Base-by-base conservation (phyloP, 805 yeast genomes). In the Yarrowia sp. region DNA sequence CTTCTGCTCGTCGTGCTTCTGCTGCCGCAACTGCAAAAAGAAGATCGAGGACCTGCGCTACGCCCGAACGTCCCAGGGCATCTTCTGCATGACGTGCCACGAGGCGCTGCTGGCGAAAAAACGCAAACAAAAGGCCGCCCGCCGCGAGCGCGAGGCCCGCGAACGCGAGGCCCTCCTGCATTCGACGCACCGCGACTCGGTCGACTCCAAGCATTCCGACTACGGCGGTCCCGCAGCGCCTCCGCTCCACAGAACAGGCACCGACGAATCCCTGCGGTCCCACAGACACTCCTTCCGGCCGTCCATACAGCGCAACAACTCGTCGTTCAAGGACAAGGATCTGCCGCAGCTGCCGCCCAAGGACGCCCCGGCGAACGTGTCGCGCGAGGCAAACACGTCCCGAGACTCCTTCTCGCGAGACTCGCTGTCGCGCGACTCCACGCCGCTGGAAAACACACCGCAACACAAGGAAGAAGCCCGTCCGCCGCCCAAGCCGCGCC, bases 71-170 rank as follows among this genome's bases (percentile, higher is more conserved):
- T 86, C 92, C 41, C 92, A 88, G 69, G 98, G 98, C 0, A 77
- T 93, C 46, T 92, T 90, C 71, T 93, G 99, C 74, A 90, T 92
- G 90, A 78, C 81, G 27, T 93, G 99, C 73, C 97, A 94, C 74
- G 92, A 90, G 70, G 82, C 84, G 66, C 76, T 93, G 64, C 74
- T 92, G 71, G 91, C 86, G 46, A 86, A 86, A 75, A 85, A 84
- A 67, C 80, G 82, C 65, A 83, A 85, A 19, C 66, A 66, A 36
- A 46, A 32, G 22, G 62, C 63, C 5, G 51, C 55, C 9, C 47
- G 61, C 3, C 25, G 61, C 14, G 61, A 55, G 29, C 33, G 61
- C 16, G 61, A 55, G 10, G 44, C 59, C 21, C 25, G 55, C 14
- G 55, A 47, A 31, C 27, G 55, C 1, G 55, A 47, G 19, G 55